A percentile compares a stretch with the other conserved stretches of the same genome.
phyloP scores from a whole-genome alignment of 2,329 filamentous ascomycete species.

The Byssochlamys sp. region DNA sequence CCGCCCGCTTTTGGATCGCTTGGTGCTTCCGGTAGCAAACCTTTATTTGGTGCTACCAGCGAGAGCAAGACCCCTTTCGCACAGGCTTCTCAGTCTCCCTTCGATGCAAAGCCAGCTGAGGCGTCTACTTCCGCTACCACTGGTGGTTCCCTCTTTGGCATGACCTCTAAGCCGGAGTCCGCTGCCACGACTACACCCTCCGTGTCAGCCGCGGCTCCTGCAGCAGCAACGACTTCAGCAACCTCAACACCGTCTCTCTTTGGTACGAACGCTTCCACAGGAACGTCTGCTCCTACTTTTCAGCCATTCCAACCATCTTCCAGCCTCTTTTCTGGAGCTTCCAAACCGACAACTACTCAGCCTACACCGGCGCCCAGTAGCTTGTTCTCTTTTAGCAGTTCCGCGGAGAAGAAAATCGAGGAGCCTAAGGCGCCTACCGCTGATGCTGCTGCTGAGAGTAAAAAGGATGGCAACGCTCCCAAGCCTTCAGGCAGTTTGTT shows the following conservation, averaged over 20 bases:
- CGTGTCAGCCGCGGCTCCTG: constrained; percentile 7
- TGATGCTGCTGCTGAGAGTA: neutral
- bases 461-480: neutral
- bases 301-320: constrained; percentile 13
- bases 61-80: constrained; percentile 9
- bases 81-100: constrained; percentile 16
- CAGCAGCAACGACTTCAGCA: constrained; percentile 8
- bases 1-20: constrained; percentile 10
- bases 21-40: constrained; percentile 6
- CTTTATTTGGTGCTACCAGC: constrained; percentile 10
- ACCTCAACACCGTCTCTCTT: constrained; percentile 9
- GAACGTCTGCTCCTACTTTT: constrained; percentile 10
- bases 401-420: neutral
- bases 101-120: constrained; percentile 14
- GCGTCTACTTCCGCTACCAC: constrained; percentile 9
- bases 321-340: constrained; percentile 11
- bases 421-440: neutral
- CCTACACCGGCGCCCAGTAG: constrained; percentile 1
- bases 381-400: neutral
- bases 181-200: constrained; percentile 7
- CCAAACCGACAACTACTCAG: neutral
- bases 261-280: constrained; percentile 7
- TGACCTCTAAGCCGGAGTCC: constrained; percentile 9
- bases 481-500: neutral
- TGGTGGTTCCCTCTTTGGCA: constrained; percentile 20